A percentile compares a stretch with the other conserved stretches of the same genome.
Conservation (phyloP, 176 grass and related monocot species). For the Cenchrus purpureus region DNA sequence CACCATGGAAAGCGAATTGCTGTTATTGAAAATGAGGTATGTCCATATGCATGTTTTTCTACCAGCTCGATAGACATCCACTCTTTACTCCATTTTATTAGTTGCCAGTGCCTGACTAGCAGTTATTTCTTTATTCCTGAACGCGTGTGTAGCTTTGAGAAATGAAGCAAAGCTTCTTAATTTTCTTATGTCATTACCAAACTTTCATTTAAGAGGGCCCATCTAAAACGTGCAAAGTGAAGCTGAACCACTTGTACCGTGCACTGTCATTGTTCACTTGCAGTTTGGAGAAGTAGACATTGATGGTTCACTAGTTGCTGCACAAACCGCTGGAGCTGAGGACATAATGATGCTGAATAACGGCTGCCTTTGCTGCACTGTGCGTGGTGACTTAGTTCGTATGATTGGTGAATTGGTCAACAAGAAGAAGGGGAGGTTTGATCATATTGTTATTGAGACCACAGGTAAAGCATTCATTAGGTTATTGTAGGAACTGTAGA, state of each 20-base stretch:
- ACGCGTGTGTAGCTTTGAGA: not conserved
- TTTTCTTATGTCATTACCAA: constrained; percentile 1
- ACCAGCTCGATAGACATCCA: not conserved
- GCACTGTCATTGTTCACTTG: constrained; percentile 36
- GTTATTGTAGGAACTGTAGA: constrained; percentile 4
- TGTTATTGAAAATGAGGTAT: constrained; percentile 99
- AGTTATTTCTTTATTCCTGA: not conserved
- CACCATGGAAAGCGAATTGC: constrained; percentile 93
- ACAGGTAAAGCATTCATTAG: constrained; percentile 58
- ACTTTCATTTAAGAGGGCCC: not conserved
- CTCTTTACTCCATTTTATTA: constrained; percentile 6
- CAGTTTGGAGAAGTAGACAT: constrained; percentile 99
- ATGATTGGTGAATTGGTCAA: constrained; percentile 96
- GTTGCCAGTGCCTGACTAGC: not conserved
- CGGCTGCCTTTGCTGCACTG: constrained; percentile 97
- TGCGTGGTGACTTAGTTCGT: constrained; percentile 96
- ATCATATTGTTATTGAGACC: constrained; percentile 95
- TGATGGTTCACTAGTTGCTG: constrained; percentile 88
- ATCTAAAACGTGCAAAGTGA: not conserved
- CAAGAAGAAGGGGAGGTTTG: constrained; percentile 94
- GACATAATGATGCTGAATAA: constrained; percentile 99
- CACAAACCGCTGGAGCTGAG: constrained; percentile 84
- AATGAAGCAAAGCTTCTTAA: not conserved
- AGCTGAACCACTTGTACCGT: constrained; percentile 12
- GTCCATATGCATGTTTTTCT: not conserved